Percentiles rank a stretch among this genome's conserved stretches.
Evolutionary conservation across 805 yeast species (phyloP).

Genomic region (Metschnikowia peoriensis): DNA sequence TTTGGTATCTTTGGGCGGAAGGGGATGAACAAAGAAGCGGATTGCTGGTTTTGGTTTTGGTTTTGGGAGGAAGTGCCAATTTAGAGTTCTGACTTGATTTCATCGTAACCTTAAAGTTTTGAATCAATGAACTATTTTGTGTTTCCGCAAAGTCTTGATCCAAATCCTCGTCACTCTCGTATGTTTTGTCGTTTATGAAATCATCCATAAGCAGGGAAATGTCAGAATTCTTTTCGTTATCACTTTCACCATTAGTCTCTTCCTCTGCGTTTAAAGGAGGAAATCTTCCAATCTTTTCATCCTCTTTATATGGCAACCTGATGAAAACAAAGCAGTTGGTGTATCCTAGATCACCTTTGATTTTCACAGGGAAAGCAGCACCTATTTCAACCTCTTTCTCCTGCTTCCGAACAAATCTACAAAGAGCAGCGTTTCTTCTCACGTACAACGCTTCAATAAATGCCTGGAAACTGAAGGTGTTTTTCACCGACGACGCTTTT

Average conservation of each 20-base stretch:
- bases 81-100: slow-evolving; percentile 17
- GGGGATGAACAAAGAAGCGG: slow-evolving; percentile 32
- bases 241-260: background rate
- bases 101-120: slow-evolving; percentile 20
- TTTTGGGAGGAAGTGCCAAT: slow-evolving; percentile 15
- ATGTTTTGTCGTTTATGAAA: slow-evolving; percentile 26
- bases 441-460: slow-evolving; percentile 54
- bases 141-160: background rate
- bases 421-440: slow-evolving; percentile 51
- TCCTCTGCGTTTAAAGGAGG: slow-evolving; percentile 23
- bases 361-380: slow-evolving; percentile 49
- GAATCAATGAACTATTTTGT: slow-evolving; percentile 3
- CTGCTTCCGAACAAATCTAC: slow-evolving; percentile 56
- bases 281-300: slow-evolving; percentile 61
- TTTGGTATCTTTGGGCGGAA: slow-evolving; percentile 26
- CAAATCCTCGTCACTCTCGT: slow-evolving; percentile 18
- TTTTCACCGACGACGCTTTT: slow-evolving; percentile 27
- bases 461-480: slow-evolving; percentile 30
- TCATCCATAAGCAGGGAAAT: slow-evolving; percentile 31
- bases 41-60: slow-evolving; percentile 9
- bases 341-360: slow-evolving; percentile 9
- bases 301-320: slow-evolving; percentile 72
- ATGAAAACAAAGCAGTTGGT: slow-evolving; percentile 48
- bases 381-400: slow-evolving; percentile 50
- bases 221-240: slow-evolving; percentile 1